These are phyloP conservation scores for Cystobasidiaceae sp. DNA, from an alignment of 1,284 basidiomycete species.

Conservation along the genomic window DNA sequence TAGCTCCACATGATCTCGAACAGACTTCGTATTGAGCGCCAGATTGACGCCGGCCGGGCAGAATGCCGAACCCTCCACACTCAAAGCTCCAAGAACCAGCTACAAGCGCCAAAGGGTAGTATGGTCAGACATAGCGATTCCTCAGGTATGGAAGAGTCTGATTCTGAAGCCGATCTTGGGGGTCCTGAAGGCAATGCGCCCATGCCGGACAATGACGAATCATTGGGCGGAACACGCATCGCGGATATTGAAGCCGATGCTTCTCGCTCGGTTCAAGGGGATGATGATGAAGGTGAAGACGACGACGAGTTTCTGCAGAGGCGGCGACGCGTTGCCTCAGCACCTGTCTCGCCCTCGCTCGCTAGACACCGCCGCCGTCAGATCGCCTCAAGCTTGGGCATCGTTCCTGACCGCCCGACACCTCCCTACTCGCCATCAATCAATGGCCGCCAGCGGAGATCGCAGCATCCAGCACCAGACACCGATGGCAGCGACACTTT, in stretches of 20 bases:
- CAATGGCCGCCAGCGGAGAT: neutral
- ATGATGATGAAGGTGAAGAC: conserved; percentile 24
- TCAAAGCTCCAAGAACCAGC: neutral
- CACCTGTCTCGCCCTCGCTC: conserved; percentile 13
- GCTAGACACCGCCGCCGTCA: conserved; percentile 11
- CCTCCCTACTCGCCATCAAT: neutral
- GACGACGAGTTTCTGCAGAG: conserved; percentile 21
- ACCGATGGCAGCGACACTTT: neutral
- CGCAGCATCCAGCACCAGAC: neutral
- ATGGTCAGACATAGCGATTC: conserved; percentile 44
- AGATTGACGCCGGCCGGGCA: conserved; percentile 74
- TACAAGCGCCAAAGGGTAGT: neutral
- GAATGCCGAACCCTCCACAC: conserved; percentile 54
- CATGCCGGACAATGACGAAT: conserved; percentile 18
- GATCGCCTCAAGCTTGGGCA: conserved; percentile 11
- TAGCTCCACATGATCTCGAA: conserved; percentile 92
- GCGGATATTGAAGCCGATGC: too few species aligned
- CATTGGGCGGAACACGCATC: too few species aligned
- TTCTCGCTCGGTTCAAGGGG: too few species aligned
- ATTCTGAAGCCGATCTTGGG: conserved; percentile 46
- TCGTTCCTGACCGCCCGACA: neutral
- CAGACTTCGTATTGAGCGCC: conserved; percentile 67
- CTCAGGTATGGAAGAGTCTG: conserved; percentile 49
- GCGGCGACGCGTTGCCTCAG: conserved; percentile 20
- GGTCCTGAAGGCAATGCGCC: conserved; percentile 32